Evolutionary conservation across 2,329 filamentous ascomycete species (phyloP).

Genomic region (Fusarium falciforme): DNA sequence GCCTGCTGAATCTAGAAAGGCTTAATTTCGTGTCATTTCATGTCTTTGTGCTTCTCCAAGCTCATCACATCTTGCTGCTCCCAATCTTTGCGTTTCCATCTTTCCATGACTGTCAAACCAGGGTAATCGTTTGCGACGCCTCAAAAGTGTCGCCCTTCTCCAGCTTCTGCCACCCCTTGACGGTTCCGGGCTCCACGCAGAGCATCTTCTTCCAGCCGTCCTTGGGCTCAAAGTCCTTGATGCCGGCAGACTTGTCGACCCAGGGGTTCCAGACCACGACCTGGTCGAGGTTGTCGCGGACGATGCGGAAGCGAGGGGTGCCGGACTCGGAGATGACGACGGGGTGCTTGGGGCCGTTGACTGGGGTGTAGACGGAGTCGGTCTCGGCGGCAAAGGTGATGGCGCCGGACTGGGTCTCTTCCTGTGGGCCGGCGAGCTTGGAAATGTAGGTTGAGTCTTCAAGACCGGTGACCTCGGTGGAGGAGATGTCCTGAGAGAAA

Average conservation of each 20-base stretch:
- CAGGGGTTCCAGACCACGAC: conserved; percentile 98
- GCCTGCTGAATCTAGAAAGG: conserved; percentile 13
- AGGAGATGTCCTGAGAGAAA: conserved; percentile 77
- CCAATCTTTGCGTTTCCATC: conserved; percentile 1
- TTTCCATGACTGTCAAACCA: conserved; percentile 44
- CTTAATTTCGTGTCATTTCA: conserved; percentile 26
- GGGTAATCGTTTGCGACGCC: conserved; percentile 67
- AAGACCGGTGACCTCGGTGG: conserved; percentile 79
- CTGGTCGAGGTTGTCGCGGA: conserved; percentile 86
- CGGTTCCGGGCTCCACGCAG: conserved; percentile 90
- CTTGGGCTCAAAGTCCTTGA: conserved; percentile 89
- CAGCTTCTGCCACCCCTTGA: conserved; percentile 83
- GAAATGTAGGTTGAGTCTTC: conserved; percentile 82
- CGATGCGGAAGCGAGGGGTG: conserved; percentile 75
- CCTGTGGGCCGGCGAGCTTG: conserved; percentile 79
- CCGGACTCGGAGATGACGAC: conserved; percentile 72
- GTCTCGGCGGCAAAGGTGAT: conserved; percentile 82
- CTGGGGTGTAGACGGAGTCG: conserved; percentile 87
- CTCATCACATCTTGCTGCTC: conserved; percentile 31
- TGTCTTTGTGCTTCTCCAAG: conserved; percentile 30
- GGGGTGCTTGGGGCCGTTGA: conserved; percentile 67
- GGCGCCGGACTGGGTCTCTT: conserved; percentile 72
- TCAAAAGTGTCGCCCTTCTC: conserved; percentile 80
- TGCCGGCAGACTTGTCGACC: conserved; percentile 83
- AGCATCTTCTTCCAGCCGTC: conserved; percentile 94